Conservation (phyloP, 306 rosid species). For the Senna siamea region DNA sequence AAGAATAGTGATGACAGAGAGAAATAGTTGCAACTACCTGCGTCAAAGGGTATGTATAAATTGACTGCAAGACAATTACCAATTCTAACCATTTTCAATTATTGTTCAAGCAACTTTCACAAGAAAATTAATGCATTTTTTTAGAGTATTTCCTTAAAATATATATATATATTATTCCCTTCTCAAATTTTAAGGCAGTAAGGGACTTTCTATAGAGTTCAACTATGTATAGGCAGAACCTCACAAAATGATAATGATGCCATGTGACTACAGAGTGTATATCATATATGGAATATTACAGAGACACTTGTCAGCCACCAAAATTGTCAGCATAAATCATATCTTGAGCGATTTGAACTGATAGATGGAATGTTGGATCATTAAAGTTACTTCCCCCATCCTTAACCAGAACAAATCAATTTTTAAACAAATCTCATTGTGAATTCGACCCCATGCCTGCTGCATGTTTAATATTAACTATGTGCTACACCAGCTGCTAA, state of each 20-base stretch:
- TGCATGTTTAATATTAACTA: slow-evolving; percentile 15
- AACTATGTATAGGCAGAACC: slow-evolving; percentile 7
- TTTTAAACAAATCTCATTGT: slow-evolving; percentile 20
- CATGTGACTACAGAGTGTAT: background rate
- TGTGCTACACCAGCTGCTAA: background rate
- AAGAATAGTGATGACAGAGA: slow-evolving; percentile 1
- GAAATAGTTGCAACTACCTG: slow-evolving; percentile 4
- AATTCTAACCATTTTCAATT: slow-evolving; percentile 19
- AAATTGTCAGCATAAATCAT: slow-evolving; percentile 3
- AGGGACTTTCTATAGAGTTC: background rate
- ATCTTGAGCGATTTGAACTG: slow-evolving; percentile 12
- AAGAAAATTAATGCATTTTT: slow-evolving; percentile 10
- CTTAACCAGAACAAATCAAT: background rate
- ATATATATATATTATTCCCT: slow-evolving; percentile 1
- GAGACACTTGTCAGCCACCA: background rate
- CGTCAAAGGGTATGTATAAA: slow-evolving; percentile 10
- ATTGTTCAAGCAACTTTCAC: slow-evolving; percentile 17
- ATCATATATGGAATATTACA: slow-evolving; percentile 10
- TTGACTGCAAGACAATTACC: slow-evolving; percentile 5
- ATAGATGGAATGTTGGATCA: background rate
- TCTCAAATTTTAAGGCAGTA: slow-evolving; percentile 4
- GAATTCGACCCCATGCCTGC: slow-evolving; percentile 4
- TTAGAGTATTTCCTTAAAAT: background rate
- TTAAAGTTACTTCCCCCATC: background rate
- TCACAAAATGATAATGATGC: slow-evolving; percentile 1